Conservation (phyloP, 2,329 filamentous ascomycete genomes). For the Bipolaris cookei region DNA sequence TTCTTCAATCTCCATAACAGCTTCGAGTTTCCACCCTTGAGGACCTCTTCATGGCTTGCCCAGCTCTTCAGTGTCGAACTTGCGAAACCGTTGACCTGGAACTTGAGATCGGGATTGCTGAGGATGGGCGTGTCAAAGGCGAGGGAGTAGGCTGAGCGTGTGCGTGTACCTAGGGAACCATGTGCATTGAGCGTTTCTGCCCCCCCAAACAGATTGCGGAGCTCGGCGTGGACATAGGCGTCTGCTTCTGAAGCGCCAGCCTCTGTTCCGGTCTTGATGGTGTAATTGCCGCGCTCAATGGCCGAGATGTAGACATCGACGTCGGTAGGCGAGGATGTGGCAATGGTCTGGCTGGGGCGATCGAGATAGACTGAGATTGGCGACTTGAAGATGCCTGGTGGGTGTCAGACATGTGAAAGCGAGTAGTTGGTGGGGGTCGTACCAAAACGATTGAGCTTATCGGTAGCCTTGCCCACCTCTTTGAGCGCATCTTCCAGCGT, state of each 20-base stretch:
- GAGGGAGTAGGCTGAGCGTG: constrained; percentile 88
- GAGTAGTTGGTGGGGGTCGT: constrained; percentile 37
- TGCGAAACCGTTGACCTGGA: constrained; percentile 79
- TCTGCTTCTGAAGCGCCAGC: constrained; percentile 93
- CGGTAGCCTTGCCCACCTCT: constrained; percentile 72
- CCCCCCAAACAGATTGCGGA: constrained; percentile 93
- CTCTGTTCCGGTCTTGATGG: constrained; percentile 93
- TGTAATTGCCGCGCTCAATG: constrained; percentile 79
- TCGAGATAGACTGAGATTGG: constrained; percentile 84
- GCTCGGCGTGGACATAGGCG: constrained; percentile 83
- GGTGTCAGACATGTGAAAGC: constrained; percentile 22
- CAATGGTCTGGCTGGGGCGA: constrained; percentile 70
- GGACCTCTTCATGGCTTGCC: constrained; percentile 90
- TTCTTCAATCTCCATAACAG: constrained; percentile 72
- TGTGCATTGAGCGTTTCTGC: constrained; percentile 89
- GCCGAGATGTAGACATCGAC: constrained; percentile 81
- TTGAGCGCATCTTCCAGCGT: constrained; percentile 78
- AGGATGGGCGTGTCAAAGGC: constrained; percentile 82
- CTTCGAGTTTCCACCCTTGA: constrained; percentile 78
- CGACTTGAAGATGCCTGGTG: constrained; percentile 81
- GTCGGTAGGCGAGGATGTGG: constrained; percentile 75
- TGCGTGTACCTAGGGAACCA: constrained; percentile 86
- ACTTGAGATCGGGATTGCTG: constrained; percentile 80
- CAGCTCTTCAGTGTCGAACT: constrained; percentile 88
- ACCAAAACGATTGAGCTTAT: constrained; percentile 83